Evolutionary conservation across 306 rosid genomes (phyloP), one percentile per base, ranked within the genome.

Genomic region (Castanea mollissima): DNA sequence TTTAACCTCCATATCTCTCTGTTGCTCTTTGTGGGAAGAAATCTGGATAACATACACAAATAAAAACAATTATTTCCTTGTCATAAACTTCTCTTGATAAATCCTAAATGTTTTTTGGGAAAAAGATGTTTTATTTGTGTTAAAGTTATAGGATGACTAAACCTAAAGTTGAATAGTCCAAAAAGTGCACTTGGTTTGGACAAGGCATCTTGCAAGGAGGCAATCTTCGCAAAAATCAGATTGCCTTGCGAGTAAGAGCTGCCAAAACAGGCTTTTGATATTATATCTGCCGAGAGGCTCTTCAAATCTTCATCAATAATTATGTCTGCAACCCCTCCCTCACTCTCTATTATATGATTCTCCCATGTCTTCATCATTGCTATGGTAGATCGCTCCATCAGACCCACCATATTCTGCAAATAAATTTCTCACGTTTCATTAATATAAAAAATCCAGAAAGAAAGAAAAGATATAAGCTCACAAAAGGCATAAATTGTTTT

Each of bases 251-350:
- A 72, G 16, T 77, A 85, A 23, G 84, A 58, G 69, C 69, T 85
- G 1, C 88, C 83, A 69, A 85, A 85, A 74, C 88, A 85, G 69
- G 83, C 62, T 85, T 70, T 78, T 7, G 83, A 81, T 49, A 85
- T 74, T 18, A 78, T 12, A 70, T 85, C 81, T 0, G 70, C 88
- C 0, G 81, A 78, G 11, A 85, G 78, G 57, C 23, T 31, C 73
- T 74, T 85, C 54, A 85, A 3, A 56, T 78, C 85, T 1, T 13
- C 35, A n/a, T 85, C 88, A 74, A 85, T 56, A 27, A 31, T 62
- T 57, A 85, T 18, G 56, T 85, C 88, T 29, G 49, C 73, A 63
- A 56, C 20, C 55, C 69, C 76, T 23, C 69, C 78, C 34, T 52
- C 70, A 44, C 67, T 81, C 64, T 85, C 80, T 20, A 16, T 5